phyloP scores from a whole-genome alignment of 345 rosid genomes.

The Turnera subulata region DNA sequence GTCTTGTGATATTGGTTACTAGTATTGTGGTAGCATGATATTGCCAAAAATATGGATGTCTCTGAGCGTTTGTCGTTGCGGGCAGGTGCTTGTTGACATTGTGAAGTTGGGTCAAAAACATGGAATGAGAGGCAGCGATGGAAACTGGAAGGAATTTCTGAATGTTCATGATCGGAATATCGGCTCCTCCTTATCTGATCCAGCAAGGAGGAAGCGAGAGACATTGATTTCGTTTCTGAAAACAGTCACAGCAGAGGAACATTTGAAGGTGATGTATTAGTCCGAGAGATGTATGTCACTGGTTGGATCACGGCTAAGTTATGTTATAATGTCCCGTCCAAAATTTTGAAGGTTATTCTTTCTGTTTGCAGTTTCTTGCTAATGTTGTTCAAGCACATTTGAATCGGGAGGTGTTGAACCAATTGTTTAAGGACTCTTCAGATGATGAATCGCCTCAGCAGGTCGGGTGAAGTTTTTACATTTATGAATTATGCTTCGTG shows the following conservation, averaged over 20 bases:
- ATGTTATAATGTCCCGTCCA: neutral
- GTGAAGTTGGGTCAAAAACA: conserved; percentile 64
- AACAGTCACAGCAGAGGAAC: conserved; percentile 41
- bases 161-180: conserved; percentile 41
- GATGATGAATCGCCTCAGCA: conserved; percentile 55
- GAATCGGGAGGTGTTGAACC: conserved; percentile 39
- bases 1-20: too few relatives aligned
- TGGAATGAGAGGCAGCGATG: conserved; percentile 44
- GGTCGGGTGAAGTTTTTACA: conserved; percentile 27
- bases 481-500: neutral
- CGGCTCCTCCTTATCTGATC: conserved; percentile 69
- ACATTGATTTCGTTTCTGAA: conserved; percentile 54
- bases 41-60: too few relatives aligned
- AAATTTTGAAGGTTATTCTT: neutral
- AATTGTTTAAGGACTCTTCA: conserved; percentile 31
- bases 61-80: neutral
- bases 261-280: conserved; percentile 39
- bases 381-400: conserved; percentile 38
- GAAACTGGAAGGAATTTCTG: conserved; percentile 77
- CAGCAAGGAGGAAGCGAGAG: conserved; percentile 55
- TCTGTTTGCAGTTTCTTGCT: conserved; percentile 42
- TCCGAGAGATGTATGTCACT: neutral
- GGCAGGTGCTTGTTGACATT: conserved; percentile 59
- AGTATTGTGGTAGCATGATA: too few relatives aligned
- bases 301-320: too few relatives aligned